Conservation (phyloP, 1,139 yeast genomes). For the Saccharomyces hybrid region DNA sequence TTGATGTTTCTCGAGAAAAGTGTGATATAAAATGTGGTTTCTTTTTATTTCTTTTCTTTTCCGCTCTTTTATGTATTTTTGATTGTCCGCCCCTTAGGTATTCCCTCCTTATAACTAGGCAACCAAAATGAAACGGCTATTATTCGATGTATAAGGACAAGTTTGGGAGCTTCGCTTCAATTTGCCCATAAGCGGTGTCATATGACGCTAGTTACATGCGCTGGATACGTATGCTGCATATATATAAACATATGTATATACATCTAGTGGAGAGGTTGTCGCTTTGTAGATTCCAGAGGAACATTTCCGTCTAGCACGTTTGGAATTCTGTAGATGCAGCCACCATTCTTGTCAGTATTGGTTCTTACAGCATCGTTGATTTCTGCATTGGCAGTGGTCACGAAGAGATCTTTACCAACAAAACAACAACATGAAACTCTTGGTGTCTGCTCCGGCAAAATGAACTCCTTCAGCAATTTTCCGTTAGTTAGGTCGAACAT, state of each 20-base stretch:
- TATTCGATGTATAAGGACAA: background rate
- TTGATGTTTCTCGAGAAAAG: background rate
- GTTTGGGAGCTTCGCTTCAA: background rate
- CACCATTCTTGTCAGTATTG: conserved; percentile 11
- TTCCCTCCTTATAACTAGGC: background rate
- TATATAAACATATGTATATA: background rate
- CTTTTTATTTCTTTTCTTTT: background rate
- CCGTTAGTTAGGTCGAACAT: conserved; percentile 44
- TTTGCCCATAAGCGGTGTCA: background rate
- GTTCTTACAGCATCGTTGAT: conserved; percentile 7
- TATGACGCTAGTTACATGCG: background rate
- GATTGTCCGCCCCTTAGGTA: background rate
- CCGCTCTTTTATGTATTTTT: background rate
- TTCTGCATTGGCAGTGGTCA: conserved; percentile 57
- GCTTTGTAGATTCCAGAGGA: background rate
- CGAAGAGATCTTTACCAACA: conserved; percentile 65
- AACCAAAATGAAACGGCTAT: background rate
- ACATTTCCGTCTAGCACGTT: conserved; percentile 3
- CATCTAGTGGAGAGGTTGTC: background rate
- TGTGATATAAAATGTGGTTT: background rate
- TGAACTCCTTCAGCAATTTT: conserved; percentile 42
- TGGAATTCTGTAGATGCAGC: conserved; percentile 11
- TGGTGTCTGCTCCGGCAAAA: conserved; percentile 53
- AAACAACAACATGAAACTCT: conserved; percentile 63
- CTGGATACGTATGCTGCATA: background rate